These are phyloP conservation scores for Plantago ovata DNA, from an alignment of 257 asterid genomes.

Conservation along the genomic window DNA sequence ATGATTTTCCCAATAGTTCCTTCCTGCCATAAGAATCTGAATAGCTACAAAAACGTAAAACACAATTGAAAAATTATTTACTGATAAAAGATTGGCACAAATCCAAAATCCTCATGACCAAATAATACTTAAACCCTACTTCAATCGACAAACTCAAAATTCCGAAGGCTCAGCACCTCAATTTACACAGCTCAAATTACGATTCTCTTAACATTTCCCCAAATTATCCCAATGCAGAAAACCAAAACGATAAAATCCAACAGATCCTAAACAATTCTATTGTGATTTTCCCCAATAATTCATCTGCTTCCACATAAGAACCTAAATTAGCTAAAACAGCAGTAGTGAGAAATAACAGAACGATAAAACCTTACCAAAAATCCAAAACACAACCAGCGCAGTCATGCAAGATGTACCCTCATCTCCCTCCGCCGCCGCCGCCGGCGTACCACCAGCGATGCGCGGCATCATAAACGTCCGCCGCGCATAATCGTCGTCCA, in stretches of 20 bases:
- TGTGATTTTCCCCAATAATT: too few species aligned
- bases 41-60: neutral
- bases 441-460: neutral
- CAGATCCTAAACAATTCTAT: neutral
- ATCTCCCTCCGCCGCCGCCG: conserved; percentile 22
- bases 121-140: too few species aligned
- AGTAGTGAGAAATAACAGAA: neutral
- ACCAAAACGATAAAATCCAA: neutral
- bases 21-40: too few species aligned
- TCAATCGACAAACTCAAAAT: too few species aligned
- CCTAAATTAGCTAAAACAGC: neutral
- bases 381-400: conserved; percentile 46
- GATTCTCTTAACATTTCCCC: too few species aligned
- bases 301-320: too few species aligned
- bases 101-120: neutral
- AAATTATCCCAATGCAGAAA: too few species aligned
- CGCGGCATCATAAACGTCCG: too few species aligned
- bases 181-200: too few species aligned
- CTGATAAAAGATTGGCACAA: neutral
- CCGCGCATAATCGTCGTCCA: neutral
- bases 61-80: neutral
- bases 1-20: too few species aligned
- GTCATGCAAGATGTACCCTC: conserved; percentile 61
- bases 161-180: too few species aligned
- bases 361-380: conserved; percentile 42